phyloP scores from a whole-genome alignment of 208 protist genomes.

The Crithidia brevicula region DNA sequence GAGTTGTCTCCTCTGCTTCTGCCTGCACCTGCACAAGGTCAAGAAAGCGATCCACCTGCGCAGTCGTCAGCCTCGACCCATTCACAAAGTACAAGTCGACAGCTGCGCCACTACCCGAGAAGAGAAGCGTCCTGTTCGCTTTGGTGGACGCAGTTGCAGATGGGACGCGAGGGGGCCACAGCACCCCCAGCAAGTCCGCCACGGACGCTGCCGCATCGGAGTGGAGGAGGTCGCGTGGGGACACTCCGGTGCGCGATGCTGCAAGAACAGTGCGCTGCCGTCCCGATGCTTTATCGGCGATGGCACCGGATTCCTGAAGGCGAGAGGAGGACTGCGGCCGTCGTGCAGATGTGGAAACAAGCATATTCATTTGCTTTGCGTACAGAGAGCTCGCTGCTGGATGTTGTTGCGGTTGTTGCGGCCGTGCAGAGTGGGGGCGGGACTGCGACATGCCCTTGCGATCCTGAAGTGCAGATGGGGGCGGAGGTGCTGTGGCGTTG shows the following conservation, averaged over 20 bases:
- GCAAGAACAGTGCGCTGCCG: too few relatives aligned
- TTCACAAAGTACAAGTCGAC: conserved; percentile 60
- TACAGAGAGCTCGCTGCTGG: background rate
- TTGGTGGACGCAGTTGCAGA: background rate
- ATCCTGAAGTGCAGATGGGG: too few relatives aligned
- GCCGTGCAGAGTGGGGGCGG: background rate
- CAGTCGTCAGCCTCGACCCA: conserved; percentile 54
- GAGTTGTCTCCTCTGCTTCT: conserved; percentile 3
- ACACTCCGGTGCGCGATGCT: too few relatives aligned
- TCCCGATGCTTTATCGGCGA: too few relatives aligned
- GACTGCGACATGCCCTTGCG: background rate
- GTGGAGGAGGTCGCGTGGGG: background rate
- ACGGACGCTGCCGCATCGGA: conserved; percentile 34
- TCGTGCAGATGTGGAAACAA: background rate
- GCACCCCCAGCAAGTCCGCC: conserved; percentile 55
- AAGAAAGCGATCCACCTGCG: conserved; percentile 57
- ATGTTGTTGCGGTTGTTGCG: background rate
- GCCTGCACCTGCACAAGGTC: conserved; percentile 47
- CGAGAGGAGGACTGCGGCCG: background rate
- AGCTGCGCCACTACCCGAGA: background rate
- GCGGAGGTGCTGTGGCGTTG: background rate
- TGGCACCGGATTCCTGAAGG: too few relatives aligned
- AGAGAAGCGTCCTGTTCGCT: background rate
- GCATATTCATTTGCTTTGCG: background rate
- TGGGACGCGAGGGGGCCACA: conserved; percentile 51